These are phyloP conservation scores for Allomyces macrogynus DNA, from an alignment of 192 early-diverging fungal species.

Conservation along the genomic window DNA sequence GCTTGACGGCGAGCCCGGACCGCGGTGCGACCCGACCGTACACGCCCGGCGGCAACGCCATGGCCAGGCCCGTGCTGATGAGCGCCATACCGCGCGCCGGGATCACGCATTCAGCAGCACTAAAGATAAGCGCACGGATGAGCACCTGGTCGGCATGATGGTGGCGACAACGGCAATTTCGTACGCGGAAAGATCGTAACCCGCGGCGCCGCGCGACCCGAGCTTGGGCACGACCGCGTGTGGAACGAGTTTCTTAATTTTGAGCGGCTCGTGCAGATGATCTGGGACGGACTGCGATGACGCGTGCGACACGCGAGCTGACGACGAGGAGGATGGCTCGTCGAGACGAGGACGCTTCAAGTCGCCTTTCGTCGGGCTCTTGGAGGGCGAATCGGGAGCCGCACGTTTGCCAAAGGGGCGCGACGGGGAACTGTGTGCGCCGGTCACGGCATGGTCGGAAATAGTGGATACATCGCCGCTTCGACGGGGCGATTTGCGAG, in stretches of 20 bases:
- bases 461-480: no score
- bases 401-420: no score
- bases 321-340: no score
- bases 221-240: slow-evolving; percentile 59
- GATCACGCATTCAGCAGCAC: slow-evolving; percentile 38
- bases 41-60: slow-evolving; percentile 62
- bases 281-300: no score
- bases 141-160: background rate
- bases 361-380: no score
- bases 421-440: no score
- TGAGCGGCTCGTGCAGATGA: slow-evolving; percentile 9
- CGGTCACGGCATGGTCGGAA: no score
- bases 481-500: no score
- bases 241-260: slow-evolving; percentile 47
- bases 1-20: slow-evolving; percentile 73
- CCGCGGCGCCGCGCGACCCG: slow-evolving; percentile 64
- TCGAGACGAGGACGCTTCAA: no score
- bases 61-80: slow-evolving; percentile 69
- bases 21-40: slow-evolving; percentile 94
- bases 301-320: no score
- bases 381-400: no score
- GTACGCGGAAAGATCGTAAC: slow-evolving; percentile 79
- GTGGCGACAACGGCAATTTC: background rate
- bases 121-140: slow-evolving; percentile 5
- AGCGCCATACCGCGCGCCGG: slow-evolving; percentile 55